Percentiles rank a stretch among this genome's conserved stretches.
Evolutionary conservation across 495 filamentous ascomycete genomes (phyloP).

Genomic region (Hypoxylon subgilvum): DNA sequence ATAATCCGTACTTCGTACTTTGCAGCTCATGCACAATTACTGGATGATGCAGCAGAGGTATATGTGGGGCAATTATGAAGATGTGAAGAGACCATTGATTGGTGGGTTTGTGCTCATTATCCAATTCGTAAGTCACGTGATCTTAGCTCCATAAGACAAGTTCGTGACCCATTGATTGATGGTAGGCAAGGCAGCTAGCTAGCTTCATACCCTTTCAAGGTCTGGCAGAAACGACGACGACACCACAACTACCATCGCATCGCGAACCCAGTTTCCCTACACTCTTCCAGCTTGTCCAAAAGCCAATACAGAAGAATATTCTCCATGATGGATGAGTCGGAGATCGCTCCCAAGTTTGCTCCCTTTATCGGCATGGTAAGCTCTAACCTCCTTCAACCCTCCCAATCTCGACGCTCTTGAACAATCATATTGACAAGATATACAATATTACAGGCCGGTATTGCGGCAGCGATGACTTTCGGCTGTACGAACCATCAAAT

Average conservation of each 20-base stretch:
- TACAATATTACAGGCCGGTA: constrained; percentile 67
- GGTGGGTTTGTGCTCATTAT: constrained; percentile 7
- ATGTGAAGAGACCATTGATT: constrained; percentile 2
- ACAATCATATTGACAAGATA: constrained; percentile 45
- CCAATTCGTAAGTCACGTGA: constrained; percentile 25
- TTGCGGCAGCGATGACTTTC: constrained; percentile 93
- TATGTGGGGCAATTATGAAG: constrained; percentile 17
- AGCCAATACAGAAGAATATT: background rate
- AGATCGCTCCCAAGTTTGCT: constrained; percentile 84
- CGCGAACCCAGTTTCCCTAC: constrained; percentile 3
- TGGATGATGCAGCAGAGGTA: constrained; percentile 10
- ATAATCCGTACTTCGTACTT: no score
- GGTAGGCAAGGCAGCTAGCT: constrained; percentile 14
- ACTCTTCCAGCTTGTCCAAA: background rate
- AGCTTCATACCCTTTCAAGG: constrained; percentile 27
- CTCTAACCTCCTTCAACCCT: constrained; percentile 35
- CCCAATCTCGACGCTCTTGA: constrained; percentile 37
- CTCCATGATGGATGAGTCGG: constrained; percentile 68
- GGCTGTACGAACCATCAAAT: constrained; percentile 68
- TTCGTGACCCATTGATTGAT: constrained; percentile 6
- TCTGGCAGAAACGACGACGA: constrained; percentile 28
- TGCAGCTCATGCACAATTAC: constrained; percentile 29
- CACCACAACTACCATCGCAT: constrained; percentile 23
- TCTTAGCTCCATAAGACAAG: constrained; percentile 11
- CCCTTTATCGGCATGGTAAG: constrained; percentile 98